phyloP scores from a whole-genome alignment of 768 basidiomycete species.

The Gelatoporia subvermispora region DNA sequence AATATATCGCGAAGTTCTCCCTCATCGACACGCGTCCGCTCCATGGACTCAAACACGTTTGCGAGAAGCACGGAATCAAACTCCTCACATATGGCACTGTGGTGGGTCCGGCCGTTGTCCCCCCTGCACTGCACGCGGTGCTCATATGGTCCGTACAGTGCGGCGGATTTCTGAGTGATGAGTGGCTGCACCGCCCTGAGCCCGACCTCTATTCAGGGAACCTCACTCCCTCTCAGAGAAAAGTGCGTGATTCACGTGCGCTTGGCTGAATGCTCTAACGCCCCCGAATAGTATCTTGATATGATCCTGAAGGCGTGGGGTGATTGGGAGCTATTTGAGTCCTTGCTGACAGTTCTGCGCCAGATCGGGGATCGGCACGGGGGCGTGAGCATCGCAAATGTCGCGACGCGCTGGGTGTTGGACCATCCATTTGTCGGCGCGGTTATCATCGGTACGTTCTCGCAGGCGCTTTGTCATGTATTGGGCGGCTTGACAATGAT shows the following conservation, averaged over 20 bases:
- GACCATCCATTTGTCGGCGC: constrained; percentile 73
- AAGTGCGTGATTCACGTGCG: constrained; percentile 37
- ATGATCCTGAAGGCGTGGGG: constrained; percentile 78
- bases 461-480: constrained; percentile 1
- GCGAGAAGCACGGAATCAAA: constrained; percentile 63
- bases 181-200: constrained; percentile 61
- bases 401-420: constrained; percentile 79
- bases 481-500: background rate
- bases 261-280: background rate
- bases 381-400: constrained; percentile 62
- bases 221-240: constrained; percentile 75
- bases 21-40: constrained; percentile 73
- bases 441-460: constrained; percentile 59
- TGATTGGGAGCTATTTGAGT: constrained; percentile 67
- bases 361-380: constrained; percentile 59
- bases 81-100: constrained; percentile 75
- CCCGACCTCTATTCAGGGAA: constrained; percentile 63
- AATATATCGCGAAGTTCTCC: constrained; percentile 51
- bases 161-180: constrained; percentile 73
- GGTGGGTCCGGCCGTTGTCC: constrained; percentile 33
- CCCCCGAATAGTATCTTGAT: constrained; percentile 62
- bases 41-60: constrained; percentile 70
- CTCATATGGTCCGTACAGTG: constrained; percentile 43
- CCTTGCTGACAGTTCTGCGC: constrained; percentile 51
- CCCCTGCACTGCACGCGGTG: background rate